Evolutionary conservation across 192 early-diverging fungal genomes (phyloP), one percentile per base, ranked within the genome.

Genomic region (Allomyces macrogynus): DNA sequence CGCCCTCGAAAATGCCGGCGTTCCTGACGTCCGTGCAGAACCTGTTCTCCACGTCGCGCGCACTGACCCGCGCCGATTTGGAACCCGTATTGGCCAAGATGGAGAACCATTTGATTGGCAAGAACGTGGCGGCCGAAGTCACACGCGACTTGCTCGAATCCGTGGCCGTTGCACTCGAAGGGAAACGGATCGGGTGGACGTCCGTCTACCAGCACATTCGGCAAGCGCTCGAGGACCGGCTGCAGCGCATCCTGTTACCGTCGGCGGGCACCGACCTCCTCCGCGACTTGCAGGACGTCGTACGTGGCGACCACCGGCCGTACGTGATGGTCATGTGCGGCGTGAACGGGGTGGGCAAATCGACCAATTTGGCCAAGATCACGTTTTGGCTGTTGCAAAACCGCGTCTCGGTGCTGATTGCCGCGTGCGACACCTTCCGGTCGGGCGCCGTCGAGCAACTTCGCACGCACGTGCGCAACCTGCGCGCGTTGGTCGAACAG

Each of bases 381-480:
- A 90, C 88, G 66, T 97, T 93, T 73, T 94, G 92, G 92, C 77
- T 97, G 40, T 75, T 95, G 64, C 91, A 93, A 68, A 97, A 97
- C 76, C 83, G 87, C 62, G 76, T 86, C 61, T 87, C 86, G 24
- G 86, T 94, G 7, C 72, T 97, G 27, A 92, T 97, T 72, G 94
- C 92, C 24, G 94, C 91, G 18, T 93, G 94, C 72, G 94, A 97
- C 74, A 97, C 94, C 7, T 97, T 97, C 80, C 81, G 94, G 43
- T 86, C 86, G 32, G 94, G 94, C 60, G 94, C 94, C 3, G 94
- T 97, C 18, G 94, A 97, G 71, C 94, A 97, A 71, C 74, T 97
- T 9, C 82, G 87, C 27, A 90, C 92, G 5, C 94, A 97, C 70
- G 89, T 78, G 27, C 77, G 90, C 43, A 97, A 95, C 68, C 71